Evolutionary conservation across 2,329 filamentous ascomycete genomes (phyloP).

Genomic region (Alternaria hordeiaustralica): DNA sequence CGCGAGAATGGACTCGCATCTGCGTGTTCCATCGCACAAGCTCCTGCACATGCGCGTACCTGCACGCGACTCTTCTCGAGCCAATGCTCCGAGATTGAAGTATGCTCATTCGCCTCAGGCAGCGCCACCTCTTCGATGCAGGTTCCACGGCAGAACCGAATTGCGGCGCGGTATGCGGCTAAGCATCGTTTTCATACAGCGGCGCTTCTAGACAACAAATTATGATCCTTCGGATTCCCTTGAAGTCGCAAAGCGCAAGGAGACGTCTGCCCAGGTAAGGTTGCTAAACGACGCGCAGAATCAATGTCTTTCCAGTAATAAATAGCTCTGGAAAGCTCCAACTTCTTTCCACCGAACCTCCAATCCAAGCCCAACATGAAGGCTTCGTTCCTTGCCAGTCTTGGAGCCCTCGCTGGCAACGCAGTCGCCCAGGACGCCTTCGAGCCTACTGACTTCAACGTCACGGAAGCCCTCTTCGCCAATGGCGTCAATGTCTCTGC

Average conservation of each 20-base stretch:
- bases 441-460: slow-evolving; percentile 14
- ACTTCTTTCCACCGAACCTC: background rate
- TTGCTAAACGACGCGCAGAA: background rate
- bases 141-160: background rate
- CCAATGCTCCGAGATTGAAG: background rate
- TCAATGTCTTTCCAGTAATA: background rate
- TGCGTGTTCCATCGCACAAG: background rate
- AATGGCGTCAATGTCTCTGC: slow-evolving; percentile 18
- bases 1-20: background rate
- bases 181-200: background rate
- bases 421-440: slow-evolving; percentile 6
- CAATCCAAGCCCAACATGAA: background rate
- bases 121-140: background rate
- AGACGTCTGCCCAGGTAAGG: background rate
- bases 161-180: slow-evolving; percentile 2
- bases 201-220: background rate
- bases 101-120: background rate
- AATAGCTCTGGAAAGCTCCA: background rate
- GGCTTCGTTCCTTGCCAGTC: background rate
- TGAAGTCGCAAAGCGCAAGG: background rate
- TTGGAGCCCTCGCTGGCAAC: background rate
- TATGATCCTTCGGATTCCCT: background rate
- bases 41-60: background rate
- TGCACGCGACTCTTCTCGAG: background rate
- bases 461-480: slow-evolving; percentile 19